Evolutionary conservation across 805 yeast species (phyloP).

Genomic region (Phaffomyces antillensis): DNA sequence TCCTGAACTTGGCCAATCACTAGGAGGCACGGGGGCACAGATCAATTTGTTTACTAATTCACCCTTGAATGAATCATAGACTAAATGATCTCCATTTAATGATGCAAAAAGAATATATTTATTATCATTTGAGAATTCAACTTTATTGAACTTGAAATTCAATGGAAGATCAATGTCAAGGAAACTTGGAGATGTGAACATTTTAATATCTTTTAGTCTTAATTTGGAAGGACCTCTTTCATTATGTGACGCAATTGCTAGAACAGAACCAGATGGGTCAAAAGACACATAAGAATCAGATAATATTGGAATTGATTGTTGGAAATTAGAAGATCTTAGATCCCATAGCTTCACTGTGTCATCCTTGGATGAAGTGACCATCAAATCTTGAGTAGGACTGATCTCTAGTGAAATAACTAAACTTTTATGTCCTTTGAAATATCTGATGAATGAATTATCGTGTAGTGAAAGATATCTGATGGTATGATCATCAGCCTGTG

Average conservation of each 20-base stretch:
- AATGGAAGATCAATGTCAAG: conserved; percentile 33
- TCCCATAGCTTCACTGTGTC: conserved; percentile 87
- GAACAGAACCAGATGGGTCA: conserved; percentile 77
- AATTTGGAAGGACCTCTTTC: conserved; percentile 35
- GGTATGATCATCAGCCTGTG: conserved; percentile 55
- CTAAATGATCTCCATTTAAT: conserved; percentile 48
- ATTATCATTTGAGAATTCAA: conserved; percentile 79
- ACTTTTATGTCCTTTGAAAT: conserved; percentile 81
- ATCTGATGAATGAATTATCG: conserved; percentile 73
- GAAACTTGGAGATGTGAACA: conserved; percentile 54
- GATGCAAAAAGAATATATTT: conserved; percentile 53
- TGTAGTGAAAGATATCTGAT: conserved; percentile 71
- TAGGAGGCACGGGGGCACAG: conserved; percentile 23
- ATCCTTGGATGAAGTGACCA: conserved; percentile 67
- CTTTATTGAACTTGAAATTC: conserved; percentile 45
- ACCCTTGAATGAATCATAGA: conserved; percentile 69
- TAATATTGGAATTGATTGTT: conserved; percentile 32
- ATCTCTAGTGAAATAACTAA: conserved; percentile 68
- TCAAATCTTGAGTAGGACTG: conserved; percentile 58
- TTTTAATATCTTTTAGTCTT: conserved; percentile 54
- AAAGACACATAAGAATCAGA: conserved; percentile 40
- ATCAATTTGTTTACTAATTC: conserved; percentile 34
- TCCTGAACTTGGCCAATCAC: conserved; percentile 44
- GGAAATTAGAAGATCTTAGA: conserved; percentile 55
- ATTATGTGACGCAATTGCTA: conserved; percentile 40